Evolutionary conservation across 768 basidiomycete species (phyloP), one percentile per base, ranked within the genome.

Genomic region (Amanita jacksonii): DNA sequence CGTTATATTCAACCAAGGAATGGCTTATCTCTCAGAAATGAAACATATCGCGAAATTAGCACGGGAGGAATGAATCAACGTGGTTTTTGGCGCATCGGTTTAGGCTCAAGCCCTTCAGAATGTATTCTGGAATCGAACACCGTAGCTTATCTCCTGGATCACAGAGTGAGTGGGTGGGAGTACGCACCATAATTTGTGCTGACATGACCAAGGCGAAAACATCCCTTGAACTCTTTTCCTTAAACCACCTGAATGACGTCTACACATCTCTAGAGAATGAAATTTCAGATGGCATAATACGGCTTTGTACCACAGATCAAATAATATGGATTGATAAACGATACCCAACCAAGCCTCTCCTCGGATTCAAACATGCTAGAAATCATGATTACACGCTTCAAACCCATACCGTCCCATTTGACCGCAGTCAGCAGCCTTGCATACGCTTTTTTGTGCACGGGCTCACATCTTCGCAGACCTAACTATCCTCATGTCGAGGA

Each of bases 291-390:
- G 55, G 71, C 35, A 57, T 79, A 30, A 53, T 79, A 23, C 70
- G 73, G 2, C 50, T 85, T 3, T 71, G 69, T 23, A 76, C 84
- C 1, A 88, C 83, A 1, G 65, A 62, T 1, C 69, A 81, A 35
- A 52, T 88, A 12, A 50, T 80, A 10, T 89, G 86, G 85, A 56
- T 88, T 22, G 86, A 90, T 53, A 62, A 67, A 22, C 73, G 85
- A 24, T 72, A 68, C 52, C 60, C 70, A n/a, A 56, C 56, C 18
- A 74, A 63, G 47, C 81, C 85, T 5, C 54, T 88, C 3, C 51
- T 89, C 7, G 74, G 71, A 3, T 72, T 72, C 51, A 74, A 69
- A 43, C 86, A 90, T 57, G 62, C 68, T 38, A 68, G 85, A 15
- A 64, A 69, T 28, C 69, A 62, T 38, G 85, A 89, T 55, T 70